A percentile compares a stretch with the other conserved stretches of the same genome.
Conservation (phyloP, 352 stramenopile genomes). For the Thalassiosira hispida region DNA sequence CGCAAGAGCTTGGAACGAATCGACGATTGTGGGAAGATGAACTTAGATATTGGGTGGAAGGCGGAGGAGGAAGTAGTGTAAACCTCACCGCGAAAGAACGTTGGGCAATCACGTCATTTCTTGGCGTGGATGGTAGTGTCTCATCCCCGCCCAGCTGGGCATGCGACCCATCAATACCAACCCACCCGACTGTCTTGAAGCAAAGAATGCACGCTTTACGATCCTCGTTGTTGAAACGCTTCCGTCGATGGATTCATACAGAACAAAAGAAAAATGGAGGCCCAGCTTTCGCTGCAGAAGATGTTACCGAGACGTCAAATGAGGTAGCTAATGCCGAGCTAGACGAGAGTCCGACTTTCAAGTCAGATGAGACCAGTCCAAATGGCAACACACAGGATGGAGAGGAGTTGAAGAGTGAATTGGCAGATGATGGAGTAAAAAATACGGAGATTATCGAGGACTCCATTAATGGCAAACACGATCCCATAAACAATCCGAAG, state of each 20-base stretch:
- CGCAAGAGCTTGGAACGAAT: slow-evolving; percentile 25
- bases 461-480: neutral
- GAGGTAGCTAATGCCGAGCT: neutral
- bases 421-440: neutral
- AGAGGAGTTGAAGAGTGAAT: neutral
- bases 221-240: slow-evolving; percentile 12
- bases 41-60: slow-evolving; percentile 26
- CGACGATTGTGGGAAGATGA: slow-evolving; percentile 43
- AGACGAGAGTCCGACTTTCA: neutral
- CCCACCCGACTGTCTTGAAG: slow-evolving; percentile 17
- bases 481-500: neutral
- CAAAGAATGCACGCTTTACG: neutral
- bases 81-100: slow-evolving; percentile 6
- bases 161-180: slow-evolving; percentile 20
- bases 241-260: slow-evolving; percentile 17
- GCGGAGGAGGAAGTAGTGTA: neutral
- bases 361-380: neutral
- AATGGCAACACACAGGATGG: slow-evolving; percentile 1
- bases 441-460: neutral
- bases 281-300: neutral
- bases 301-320: neutral
- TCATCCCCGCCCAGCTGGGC: slow-evolving; percentile 30
- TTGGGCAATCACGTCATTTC: slow-evolving; percentile 44
- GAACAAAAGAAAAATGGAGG: slow-evolving; percentile 2
- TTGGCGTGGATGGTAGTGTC: slow-evolving; percentile 43